Conservation (phyloP, 106 monocot species). For the Acorus calamus region DNA sequence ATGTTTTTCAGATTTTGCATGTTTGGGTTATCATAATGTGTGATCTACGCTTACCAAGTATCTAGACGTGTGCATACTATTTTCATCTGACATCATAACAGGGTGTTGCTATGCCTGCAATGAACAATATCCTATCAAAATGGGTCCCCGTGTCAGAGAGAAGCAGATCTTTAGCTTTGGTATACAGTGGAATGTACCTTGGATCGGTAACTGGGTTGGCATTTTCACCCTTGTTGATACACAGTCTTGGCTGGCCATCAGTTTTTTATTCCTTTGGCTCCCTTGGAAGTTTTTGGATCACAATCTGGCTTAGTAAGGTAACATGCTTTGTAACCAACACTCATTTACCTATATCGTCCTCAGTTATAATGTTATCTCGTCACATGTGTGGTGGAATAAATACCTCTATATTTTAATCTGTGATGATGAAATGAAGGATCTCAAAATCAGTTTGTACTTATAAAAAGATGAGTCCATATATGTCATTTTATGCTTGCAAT, state of each 20-base stretch:
- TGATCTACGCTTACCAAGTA: no score
- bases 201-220: constrained; percentile 86
- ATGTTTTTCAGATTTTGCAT: no score
- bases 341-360: no score
- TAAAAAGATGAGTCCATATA: no score
- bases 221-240: constrained; percentile 77
- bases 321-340: neutral
- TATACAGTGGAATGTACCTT: constrained; percentile 93
- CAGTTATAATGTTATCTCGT: no score
- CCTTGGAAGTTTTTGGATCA: constrained; percentile 75
- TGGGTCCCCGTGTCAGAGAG: constrained; percentile 86
- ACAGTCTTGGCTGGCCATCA: constrained; percentile 79
- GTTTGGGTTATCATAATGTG: no score
- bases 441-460: no score
- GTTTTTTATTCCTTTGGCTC: constrained; percentile 87
- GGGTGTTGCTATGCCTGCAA: constrained; percentile 99
- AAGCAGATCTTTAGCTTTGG: constrained; percentile 78
- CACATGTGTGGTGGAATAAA: no score
- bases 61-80: no score
- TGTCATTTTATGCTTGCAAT: neutral
- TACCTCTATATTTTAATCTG: no score
- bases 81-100: constrained; percentile 4
- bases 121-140: constrained; percentile 90
- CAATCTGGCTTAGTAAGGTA: constrained; percentile 68
- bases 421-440: no score